These are phyloP conservation scores for Nigrograna mackinnonii DNA, from an alignment of 2,329 filamentous ascomycete species.

Conservation along the genomic window DNA sequence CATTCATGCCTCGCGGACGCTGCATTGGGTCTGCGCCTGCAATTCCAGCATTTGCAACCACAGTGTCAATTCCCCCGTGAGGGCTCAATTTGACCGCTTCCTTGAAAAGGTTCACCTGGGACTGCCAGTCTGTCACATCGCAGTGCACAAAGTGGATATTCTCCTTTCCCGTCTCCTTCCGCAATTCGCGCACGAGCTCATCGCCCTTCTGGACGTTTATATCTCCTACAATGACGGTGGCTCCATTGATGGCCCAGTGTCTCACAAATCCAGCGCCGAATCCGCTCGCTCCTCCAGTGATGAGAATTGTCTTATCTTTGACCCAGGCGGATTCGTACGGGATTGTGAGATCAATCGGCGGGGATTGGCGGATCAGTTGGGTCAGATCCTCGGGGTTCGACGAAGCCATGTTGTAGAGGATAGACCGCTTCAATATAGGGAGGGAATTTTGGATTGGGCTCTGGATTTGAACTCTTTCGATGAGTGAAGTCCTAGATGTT, in stretches of 20 bases:
- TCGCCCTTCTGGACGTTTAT: constrained; percentile 60
- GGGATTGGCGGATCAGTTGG: constrained; percentile 36
- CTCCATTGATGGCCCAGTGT: constrained; percentile 45
- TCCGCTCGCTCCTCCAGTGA: constrained; percentile 44
- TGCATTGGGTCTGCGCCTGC: constrained; percentile 53
- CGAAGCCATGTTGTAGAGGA: constrained; percentile 20
- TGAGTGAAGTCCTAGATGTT: too few relatives aligned
- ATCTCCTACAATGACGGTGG: constrained; percentile 67
- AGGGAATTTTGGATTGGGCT: too few relatives aligned
- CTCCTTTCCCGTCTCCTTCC: constrained; percentile 44
- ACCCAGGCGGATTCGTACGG: constrained; percentile 42
- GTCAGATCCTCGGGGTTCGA: constrained; percentile 23
- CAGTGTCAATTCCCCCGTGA: constrained; percentile 61
- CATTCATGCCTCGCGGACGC: constrained; percentile 47
- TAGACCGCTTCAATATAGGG: too few relatives aligned
- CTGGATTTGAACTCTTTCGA: too few relatives aligned
- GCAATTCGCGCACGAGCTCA: constrained; percentile 57
- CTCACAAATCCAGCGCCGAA: constrained; percentile 44
- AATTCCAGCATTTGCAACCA: constrained; percentile 71
- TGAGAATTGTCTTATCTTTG: constrained; percentile 39
- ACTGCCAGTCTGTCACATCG: constrained; percentile 68
- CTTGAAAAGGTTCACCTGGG: constrained; percentile 67
- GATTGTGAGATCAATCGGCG: constrained; percentile 39
- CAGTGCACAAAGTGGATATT: constrained; percentile 62
- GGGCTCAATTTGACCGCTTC: constrained; percentile 58